Evolutionary conservation across 2,329 filamentous ascomycete genomes (phyloP), one percentile per base, ranked within the genome.

Genomic region (Xylariaceae sp.): DNA sequence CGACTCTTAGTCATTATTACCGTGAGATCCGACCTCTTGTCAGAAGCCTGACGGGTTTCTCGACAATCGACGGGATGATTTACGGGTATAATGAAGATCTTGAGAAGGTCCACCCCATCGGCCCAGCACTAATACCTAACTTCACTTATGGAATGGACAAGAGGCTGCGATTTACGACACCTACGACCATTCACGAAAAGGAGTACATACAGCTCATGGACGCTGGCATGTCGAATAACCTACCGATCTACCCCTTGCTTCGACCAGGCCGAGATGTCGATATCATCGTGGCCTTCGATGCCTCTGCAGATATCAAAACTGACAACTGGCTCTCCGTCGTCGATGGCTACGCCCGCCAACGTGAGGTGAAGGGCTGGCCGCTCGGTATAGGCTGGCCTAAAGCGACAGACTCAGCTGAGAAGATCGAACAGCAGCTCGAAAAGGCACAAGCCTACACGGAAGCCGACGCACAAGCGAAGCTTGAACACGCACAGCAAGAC

Each of bases 141-240:
- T 97, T 88, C 67, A 87, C 87, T 0, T 85, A 91, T 55, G 89
- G 89, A 7, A 89, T 99, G 86, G 81, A 88, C 63, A 86, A 83
- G 10, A 80, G 83, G 56, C 78, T 99, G 6, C 88, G 91, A 0
- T 73, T 82, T 1, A 89, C 90, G 0, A 88, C 88, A n/a, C 92
- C 94, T 0, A 83, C 87, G 26, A 91, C 84, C 53, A 83, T 96
- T 32, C 86, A 89, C 64, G 77, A 83, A 15, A 81, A 80, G 11
- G 79, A 86, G 37, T 88, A 96, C 69, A 79, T 93, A 15, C 87
- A 90, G 60, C 80, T 93, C 13, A 97, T 97, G 92, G 94, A 99
- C 71, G 92, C 94, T 1, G 94, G 94, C 44, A 99, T 99, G 94
- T 95, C 90, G 60, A 97, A 99, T 70, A 99, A 99, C 67, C 79